Evolutionary conservation across 306 rosid species (phyloP), one percentile per base, ranked within the genome.

Genomic region (Prunus mongolica): DNA sequence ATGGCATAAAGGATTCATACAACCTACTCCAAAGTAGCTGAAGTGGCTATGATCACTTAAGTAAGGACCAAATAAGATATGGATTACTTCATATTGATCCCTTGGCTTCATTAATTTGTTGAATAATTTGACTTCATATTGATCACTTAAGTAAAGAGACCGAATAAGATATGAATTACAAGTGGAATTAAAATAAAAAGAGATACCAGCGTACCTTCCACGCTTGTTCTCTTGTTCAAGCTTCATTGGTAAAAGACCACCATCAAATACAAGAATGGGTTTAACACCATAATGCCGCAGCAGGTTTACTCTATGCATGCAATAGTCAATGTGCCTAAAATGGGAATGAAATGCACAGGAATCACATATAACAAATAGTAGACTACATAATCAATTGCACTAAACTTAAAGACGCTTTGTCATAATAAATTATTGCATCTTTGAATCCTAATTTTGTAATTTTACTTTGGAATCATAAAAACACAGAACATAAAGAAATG

Each of bases 201-300:
- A 56, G 65, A 71, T 58, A 38, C 14, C 30, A 19, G 2, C 79
- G 27, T 74, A 92, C 98, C 97, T 89, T 46, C 89, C 91, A 58
- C 97, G 97, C 84, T 95, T 95, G 76, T 87, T 89, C 89, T 95
- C 98, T 76, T 95, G 98, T 24, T 95, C 97, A 50, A 54, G 15
- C 90, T 95, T 95, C 98, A 95, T 95, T 24, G 98, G 97, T 58
- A 95, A 87, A 73, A 88, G 89, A 63, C 97, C 98, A 14, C 98
- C 98, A 80, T 95, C 98, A 77, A 95, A 95, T 60, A 95, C 95
- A 65, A 95, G 96, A 82, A 95, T 51, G 30, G 98, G 97, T 65
- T 95, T 90, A 67, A 92, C 83, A 71, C 97, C 93, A 49, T 76
- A 70, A 72, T 90, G 91, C 76, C 96, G 89, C 34, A 95, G 85